A percentile compares a stretch with the other conserved stretches of the same genome.
Evolutionary conservation across 345 rosid genomes (phyloP).

Genomic region (Hevea brasiliensis): DNA sequence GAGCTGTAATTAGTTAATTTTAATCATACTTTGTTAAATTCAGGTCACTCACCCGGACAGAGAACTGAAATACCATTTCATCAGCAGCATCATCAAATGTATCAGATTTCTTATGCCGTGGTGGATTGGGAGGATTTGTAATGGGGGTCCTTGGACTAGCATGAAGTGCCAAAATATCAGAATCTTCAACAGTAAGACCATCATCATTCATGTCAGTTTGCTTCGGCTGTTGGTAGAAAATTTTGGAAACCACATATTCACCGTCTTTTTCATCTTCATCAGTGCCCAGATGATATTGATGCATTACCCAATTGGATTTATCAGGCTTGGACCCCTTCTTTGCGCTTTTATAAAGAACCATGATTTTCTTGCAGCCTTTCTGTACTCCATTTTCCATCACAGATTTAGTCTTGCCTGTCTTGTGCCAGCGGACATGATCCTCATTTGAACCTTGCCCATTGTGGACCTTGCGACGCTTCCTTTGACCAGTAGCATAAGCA

Average conservation of each 20-base stretch:
- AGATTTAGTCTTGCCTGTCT: slow-evolving; percentile 84
- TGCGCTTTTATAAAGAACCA: slow-evolving; percentile 84
- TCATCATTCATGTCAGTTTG: slow-evolving; percentile 36
- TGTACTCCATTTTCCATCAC: slow-evolving; percentile 59
- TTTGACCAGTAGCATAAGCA: slow-evolving; percentile 87
- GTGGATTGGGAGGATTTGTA: slow-evolving; percentile 59
- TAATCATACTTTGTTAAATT: not conserved
- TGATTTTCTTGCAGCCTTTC: slow-evolving; percentile 80
- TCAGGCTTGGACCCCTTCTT: slow-evolving; percentile 68
- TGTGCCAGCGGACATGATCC: slow-evolving; percentile 93
- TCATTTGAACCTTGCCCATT: slow-evolving; percentile 33
- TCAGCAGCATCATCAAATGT: slow-evolving; percentile 33
- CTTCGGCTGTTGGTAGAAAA: slow-evolving; percentile 64
- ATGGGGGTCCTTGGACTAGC: slow-evolving; percentile 75
- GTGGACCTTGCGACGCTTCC: slow-evolving; percentile 87
- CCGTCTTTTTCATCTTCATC: slow-evolving; percentile 70
- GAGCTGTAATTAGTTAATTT: not conserved
- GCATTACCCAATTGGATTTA: slow-evolving; percentile 84
- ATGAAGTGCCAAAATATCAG: slow-evolving; percentile 37
- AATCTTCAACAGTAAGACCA: slow-evolving; percentile 30
- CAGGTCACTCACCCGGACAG: slow-evolving; percentile 37
- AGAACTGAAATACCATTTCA: slow-evolving; percentile 16
- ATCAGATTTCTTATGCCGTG: slow-evolving; percentile 34
- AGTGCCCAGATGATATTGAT: slow-evolving; percentile 84
- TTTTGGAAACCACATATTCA: slow-evolving; percentile 74